Evolutionary conservation across 495 filamentous ascomycete species (phyloP).

Genomic region (Aspergillus indologenus): DNA sequence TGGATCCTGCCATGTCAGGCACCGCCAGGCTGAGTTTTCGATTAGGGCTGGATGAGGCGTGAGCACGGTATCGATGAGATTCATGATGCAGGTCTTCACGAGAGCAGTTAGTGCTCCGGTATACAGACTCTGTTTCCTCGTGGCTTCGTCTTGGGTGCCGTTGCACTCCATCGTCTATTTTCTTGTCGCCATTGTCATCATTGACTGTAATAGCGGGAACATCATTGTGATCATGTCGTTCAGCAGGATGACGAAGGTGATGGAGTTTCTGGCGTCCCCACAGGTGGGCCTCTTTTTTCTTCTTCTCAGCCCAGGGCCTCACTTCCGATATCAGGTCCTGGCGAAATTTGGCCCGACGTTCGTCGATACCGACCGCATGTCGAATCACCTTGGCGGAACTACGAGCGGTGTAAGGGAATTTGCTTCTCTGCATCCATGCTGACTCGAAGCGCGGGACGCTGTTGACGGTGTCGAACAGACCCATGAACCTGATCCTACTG

Average conservation of each 20-base stretch:
- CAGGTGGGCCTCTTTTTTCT: constrained; percentile 35
- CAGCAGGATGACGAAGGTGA: constrained; percentile 19
- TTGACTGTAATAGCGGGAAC: constrained; percentile 35
- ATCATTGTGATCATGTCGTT: constrained; percentile 17
- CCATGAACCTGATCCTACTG: constrained; percentile 57
- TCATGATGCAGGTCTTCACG: constrained; percentile 21
- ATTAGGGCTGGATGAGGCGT: constrained; percentile 23
- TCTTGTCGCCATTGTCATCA: constrained; percentile 17
- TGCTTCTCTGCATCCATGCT: constrained; percentile 80
- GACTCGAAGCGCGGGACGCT: constrained; percentile 78
- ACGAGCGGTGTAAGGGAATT: constrained; percentile 78
- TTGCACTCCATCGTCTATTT: background rate
- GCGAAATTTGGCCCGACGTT: constrained; percentile 65
- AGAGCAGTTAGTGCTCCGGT: constrained; percentile 31
- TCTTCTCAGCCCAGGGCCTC: constrained; percentile 31
- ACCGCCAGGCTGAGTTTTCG: constrained; percentile 28
- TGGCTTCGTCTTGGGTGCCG: constrained; percentile 20
- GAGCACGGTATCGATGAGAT: constrained; percentile 42
- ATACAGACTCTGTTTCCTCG: constrained; percentile 31
- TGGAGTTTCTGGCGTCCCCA: constrained; percentile 27
- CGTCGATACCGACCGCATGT: constrained; percentile 77
- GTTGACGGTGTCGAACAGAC: constrained; percentile 61
- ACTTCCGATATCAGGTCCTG: constrained; percentile 70
- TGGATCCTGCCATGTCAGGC: constrained; percentile 25
- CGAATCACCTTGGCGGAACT: constrained; percentile 67